Conservation (phyloP, 176 grass and related monocot genomes). For the Melocanna baccifera region DNA sequence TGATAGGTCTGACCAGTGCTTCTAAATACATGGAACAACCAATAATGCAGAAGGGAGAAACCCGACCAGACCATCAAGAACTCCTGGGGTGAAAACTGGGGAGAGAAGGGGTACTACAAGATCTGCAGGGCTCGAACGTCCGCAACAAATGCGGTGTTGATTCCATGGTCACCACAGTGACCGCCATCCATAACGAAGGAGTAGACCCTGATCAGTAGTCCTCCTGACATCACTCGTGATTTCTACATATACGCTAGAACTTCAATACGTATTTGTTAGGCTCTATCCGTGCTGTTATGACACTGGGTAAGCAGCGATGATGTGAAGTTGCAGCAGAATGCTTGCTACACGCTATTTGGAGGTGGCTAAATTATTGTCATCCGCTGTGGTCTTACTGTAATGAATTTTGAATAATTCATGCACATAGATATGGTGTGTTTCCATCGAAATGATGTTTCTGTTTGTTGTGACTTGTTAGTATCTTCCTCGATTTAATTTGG, state of each 20-base stretch:
- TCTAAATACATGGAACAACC: background rate
- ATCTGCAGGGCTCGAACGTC: conserved; percentile 78
- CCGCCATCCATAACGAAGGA: conserved; percentile 38
- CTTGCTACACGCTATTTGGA: conserved; percentile 47
- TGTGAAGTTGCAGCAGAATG: conserved; percentile 40
- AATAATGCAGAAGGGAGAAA: conserved; percentile 47
- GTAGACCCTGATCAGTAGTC: conserved; percentile 30
- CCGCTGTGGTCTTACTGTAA: background rate
- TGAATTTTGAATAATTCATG: conserved; percentile 36
- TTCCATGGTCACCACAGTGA: conserved; percentile 76
- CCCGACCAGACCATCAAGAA: conserved; percentile 95
- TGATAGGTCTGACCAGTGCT: background rate
- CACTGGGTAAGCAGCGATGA: conserved; percentile 22
- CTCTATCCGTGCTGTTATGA: conserved; percentile 36
- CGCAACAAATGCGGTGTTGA: conserved; percentile 72
- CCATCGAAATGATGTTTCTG: background rate
- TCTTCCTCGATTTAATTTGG: background rate
- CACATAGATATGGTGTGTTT: conserved; percentile 13
- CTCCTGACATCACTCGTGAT: conserved; percentile 6
- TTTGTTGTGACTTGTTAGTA: background rate
- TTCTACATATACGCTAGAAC: background rate
- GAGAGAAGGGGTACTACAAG: conserved; percentile 83
- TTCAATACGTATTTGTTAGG: conserved; percentile 11
- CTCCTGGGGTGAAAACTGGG: conserved; percentile 85
- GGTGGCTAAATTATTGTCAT: conserved; percentile 25